Evolutionary conservation across 345 rosid genomes (phyloP), one percentile per base, ranked within the genome.

Genomic region (Hibiscus tridactylites): DNA sequence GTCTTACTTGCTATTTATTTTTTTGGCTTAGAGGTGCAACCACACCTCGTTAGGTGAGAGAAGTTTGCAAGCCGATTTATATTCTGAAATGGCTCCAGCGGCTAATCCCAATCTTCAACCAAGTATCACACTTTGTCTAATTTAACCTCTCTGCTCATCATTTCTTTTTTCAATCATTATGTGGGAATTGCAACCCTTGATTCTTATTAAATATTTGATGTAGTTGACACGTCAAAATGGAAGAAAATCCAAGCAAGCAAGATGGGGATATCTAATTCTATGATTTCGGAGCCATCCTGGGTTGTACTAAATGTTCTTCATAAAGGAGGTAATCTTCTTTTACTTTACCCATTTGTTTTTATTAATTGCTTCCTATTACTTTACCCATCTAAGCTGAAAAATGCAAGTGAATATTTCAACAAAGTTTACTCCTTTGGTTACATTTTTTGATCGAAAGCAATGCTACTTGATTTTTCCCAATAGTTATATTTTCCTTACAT

Each of bases 151-250:
- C 15, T n/a, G 8, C 54, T 13, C 13, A 9, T 12, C 12, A 3
- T 19, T 64, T n/a, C 19, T 64, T 39, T 37, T 1, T 16, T 21
- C 6, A 1, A 4, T 15, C 8, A 33, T 9, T 53, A 29, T 29
- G 1, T 42, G 12, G 19, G 28, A 4, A 11, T 47, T 19, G 68
- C 29, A 50, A 50, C 59, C 8, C 39, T 29, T 2, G 19, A 16
- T 66, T 74, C 46, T 54, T 11, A 42, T 68, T 58, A 28, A 62
- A 47, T 35, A 9, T 0, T 50, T 79, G 84, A 66, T 49, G 70
- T 50, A 77, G 78, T 83, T 75, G 88, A 86, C 69, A 73, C 65
- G 65, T 87, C 88, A 0, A 87, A 85, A 63, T 93, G 94, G 92
- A 87, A 78, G 75, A 90, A 78, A 62, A 64, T 87, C 46, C 78